Evolutionary conservation across 768 basidiomycete genomes (phyloP), one percentile per base, ranked within the genome.

Genomic region (Amanita rubescens): DNA sequence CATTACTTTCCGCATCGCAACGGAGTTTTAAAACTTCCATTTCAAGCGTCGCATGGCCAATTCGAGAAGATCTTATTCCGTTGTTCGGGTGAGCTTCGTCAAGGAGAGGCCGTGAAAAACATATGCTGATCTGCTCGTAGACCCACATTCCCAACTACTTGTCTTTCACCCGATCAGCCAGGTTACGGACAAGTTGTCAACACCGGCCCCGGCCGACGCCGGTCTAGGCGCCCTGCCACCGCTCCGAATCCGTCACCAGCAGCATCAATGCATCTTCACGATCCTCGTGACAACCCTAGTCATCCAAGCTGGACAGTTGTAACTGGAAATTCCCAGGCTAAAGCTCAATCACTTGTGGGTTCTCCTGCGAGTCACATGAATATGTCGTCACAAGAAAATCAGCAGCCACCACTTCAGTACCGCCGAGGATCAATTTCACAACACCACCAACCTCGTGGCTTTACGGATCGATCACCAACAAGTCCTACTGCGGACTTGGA

Each of bases 111-210:
- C 15, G 15, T 24, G 49, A 39, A 12, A 10, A 9, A n/a, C 24
- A 38, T 50, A 24, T 27, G 39, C 34, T 27, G 14, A 38, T 39
- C 10, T 8, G 24, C 27, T 55, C 55, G 19, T 63, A 91, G 90
- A 0, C 90, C 90, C 20, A 88, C 81, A 44, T 93, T 93, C 64
- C 90, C 90, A 6, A 80, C 75, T 51, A 88, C 86, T 25, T 94
- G 90, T 64, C 72, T 94, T 49, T 81, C 88, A 1, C 90, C 90
- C 48, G 88, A 90, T 66, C 87, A 90, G 58, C 80, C 89, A 32
- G 90, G 91, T 7, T 94, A 84, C 66, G 90, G 91, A 20, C 90
- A 92, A 64, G 84, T 93, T 44, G 80, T 91, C 15, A 72, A 83
- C 41, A 75, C 72, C 27, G 74, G 77, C 30, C 71, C 79, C 24